phyloP scores from a whole-genome alignment of 2,329 filamentous ascomycete species.

The Stachybotrys echinatus region DNA sequence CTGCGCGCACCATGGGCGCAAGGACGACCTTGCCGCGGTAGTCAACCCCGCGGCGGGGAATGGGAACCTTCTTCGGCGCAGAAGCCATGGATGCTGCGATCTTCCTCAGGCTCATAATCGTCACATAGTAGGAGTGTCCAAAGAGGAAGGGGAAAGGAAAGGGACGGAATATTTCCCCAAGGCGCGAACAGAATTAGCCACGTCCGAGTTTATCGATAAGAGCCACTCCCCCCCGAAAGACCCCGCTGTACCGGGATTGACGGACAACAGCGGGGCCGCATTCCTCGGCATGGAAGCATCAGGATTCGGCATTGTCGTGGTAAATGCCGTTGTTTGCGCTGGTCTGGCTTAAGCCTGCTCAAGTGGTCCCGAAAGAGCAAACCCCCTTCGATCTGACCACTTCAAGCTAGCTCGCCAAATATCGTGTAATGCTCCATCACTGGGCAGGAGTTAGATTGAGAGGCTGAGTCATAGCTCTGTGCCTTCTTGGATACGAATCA shows the following conservation, averaged over 20 bases:
- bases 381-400: too few species aligned
- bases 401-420: too few species aligned
- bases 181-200: background rate
- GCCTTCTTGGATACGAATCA: too few species aligned
- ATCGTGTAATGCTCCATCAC: too few species aligned
- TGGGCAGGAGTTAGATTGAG: too few species aligned
- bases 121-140: background rate
- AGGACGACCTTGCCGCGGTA: constrained; percentile 92
- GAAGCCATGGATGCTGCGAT: constrained; percentile 60
- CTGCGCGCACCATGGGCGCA: constrained; percentile 97
- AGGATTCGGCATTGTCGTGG: background rate
- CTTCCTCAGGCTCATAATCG: constrained; percentile 34
- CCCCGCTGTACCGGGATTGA: too few species aligned
- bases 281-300: background rate
- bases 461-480: too few species aligned
- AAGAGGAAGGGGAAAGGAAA: background rate
- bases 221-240: background rate
- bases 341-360: too few species aligned
- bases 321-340: too few species aligned
- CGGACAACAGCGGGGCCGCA: background rate
- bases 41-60: constrained; percentile 83
- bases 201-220: constrained; percentile 6
- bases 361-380: too few species aligned
- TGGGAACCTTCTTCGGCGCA: constrained; percentile 65
- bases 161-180: background rate